phyloP scores from a whole-genome alignment of 1,139 yeast species.

The Saccharomyces hybrid region DNA sequence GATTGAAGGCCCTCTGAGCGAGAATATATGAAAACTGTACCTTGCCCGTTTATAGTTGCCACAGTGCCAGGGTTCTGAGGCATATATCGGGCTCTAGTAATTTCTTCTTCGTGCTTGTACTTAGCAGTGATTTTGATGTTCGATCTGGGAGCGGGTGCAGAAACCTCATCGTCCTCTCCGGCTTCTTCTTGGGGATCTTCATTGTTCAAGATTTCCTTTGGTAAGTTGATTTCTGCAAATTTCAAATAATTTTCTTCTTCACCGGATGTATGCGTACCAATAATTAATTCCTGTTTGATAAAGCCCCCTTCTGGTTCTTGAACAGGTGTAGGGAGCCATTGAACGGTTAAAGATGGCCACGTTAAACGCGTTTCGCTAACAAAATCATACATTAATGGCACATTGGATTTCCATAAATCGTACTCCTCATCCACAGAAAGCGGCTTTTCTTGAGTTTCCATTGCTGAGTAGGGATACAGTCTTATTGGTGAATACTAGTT shows the following conservation, averaged over 20 bases:
- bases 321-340: constrained; percentile 50
- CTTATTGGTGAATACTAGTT: neutral
- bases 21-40: constrained; percentile 64
- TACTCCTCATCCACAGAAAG: constrained; percentile 50
- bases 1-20: constrained; percentile 30
- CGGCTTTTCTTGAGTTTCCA: constrained; percentile 12
- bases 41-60: constrained; percentile 73
- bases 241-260: constrained; percentile 71
- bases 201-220: constrained; percentile 32
- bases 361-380: constrained; percentile 69
- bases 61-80: constrained; percentile 62
- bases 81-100: constrained; percentile 76
- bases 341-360: constrained; percentile 75
- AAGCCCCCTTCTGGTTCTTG: neutral
- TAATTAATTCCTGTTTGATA: constrained; percentile 39
- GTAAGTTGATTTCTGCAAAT: constrained; percentile 66
- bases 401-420: constrained; percentile 70
- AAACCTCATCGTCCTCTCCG: constrained; percentile 26
- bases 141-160: constrained; percentile 30
- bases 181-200: constrained; percentile 19
- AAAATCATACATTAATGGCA: constrained; percentile 72
- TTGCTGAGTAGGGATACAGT: neutral
- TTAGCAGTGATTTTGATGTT: constrained; percentile 59
- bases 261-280: constrained; percentile 87
- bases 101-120: constrained; percentile 47